Evolutionary conservation across 169 alveolate genomes (phyloP).

Genomic region (Sarcocystis neurona): DNA sequence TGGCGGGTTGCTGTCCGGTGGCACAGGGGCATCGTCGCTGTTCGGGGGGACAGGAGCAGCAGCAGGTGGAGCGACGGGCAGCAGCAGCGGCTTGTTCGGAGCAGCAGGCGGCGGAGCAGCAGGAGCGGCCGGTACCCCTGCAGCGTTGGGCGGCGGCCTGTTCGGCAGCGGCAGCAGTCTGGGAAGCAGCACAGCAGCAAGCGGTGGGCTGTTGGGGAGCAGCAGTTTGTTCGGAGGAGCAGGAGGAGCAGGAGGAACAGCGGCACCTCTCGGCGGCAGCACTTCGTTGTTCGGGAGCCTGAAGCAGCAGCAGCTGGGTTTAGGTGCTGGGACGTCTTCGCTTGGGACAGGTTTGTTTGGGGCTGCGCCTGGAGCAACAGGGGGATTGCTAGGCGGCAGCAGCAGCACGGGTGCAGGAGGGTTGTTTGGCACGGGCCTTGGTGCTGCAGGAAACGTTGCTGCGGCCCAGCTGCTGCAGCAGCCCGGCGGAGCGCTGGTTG

Average conservation of each 20-base stretch:
- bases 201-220: constrained; percentile 56
- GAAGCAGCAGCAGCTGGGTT: constrained; percentile 1
- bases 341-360: constrained; percentile 17
- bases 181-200: constrained; percentile 11
- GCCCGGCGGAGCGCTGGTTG: no score
- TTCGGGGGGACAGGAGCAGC: constrained; percentile 60
- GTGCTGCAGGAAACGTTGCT: neutral
- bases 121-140: neutral
- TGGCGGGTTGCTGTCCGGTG: no score
- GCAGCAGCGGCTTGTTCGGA: constrained; percentile 47
- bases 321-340: neutral
- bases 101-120: constrained; percentile 42
- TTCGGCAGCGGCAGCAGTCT: constrained; percentile 50
- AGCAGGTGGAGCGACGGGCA: constrained; percentile 40
- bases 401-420: constrained; percentile 19
- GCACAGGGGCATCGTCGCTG: no score
- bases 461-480: constrained; percentile 17
- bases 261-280: neutral
- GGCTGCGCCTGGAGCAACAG: constrained; percentile 16
- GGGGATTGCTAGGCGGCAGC: neutral
- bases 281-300: neutral
- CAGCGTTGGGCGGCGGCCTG: neutral
- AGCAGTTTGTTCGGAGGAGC: neutral
- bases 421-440: neutral
- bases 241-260: constrained; percentile 36